Evolutionary conservation across 2,329 filamentous ascomycete genomes (phyloP), one percentile per base, ranked within the genome.

Genomic region (Ophiostoma sp.): DNA sequence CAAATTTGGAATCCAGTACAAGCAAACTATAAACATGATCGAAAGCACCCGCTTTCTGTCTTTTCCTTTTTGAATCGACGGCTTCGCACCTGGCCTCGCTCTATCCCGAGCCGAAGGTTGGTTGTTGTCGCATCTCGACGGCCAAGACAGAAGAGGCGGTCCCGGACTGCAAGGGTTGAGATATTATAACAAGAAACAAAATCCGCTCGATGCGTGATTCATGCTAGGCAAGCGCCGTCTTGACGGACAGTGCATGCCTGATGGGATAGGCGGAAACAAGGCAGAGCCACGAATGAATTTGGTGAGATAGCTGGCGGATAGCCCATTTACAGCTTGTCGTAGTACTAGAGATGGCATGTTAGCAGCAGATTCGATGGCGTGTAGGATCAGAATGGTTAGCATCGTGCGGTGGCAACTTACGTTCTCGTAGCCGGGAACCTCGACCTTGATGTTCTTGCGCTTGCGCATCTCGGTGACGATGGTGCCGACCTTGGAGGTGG

Each of bases 391-490:
- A 8, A 12, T 8, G 5, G 55, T n/a, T 60, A 2, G 55, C 12
- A 16, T 7, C 5, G n/a, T n/a, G 16, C 14, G 4, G 11, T n/a
- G 16, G 0, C 27, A 73, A 91, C 92, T 92, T 88, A 95, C 92
- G 87, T 97, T 96, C 80, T 92, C 92, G 84, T 93, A 89, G 80
- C 90, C 91, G 76, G 95, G 94, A 80, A 97, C 91, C 77, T 92
- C 87, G 78, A 90, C 84, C 92, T 99, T 99, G 87, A 99, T 85
- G 92, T 94, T 95, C 92, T 99, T 99, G 84, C 94, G 92, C 89
- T 97, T 97, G 80, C 95, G 93, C 90, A 96, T 96, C 70, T 89
- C 87, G 79, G 85, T 83, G 76, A 98, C 92, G 76, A 97, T 85
- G 79, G 87, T 81, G 80, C 93, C 95, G 76, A 90, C 86, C 87